phyloP scores from a whole-genome alignment of 2,329 filamentous ascomycete genomes.

The Beauveria medogensis region DNA sequence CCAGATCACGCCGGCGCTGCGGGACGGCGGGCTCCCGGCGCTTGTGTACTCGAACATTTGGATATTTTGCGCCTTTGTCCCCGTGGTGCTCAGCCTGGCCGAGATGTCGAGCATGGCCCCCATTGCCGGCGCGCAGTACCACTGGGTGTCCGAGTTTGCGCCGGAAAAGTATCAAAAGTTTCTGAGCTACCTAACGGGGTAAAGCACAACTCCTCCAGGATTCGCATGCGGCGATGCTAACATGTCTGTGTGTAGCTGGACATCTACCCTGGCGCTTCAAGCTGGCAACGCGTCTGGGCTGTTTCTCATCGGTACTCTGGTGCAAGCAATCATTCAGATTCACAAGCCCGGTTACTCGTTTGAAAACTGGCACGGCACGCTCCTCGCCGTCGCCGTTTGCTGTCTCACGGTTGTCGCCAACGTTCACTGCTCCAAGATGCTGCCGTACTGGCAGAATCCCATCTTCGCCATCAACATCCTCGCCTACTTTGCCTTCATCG shows the following conservation, averaged over 20 bases:
- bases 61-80: conserved; percentile 5
- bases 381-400: conserved; percentile 11
- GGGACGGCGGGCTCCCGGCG: conserved; percentile 1
- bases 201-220: not conserved
- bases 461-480: conserved; percentile 13
- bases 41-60: conserved; percentile 9
- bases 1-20: conserved; percentile 9
- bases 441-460: conserved; percentile 14
- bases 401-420: conserved; percentile 6
- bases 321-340: conserved; percentile 13
- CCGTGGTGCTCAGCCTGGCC: conserved; percentile 9
- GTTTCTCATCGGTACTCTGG: conserved; percentile 12
- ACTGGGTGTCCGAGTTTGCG: conserved; percentile 11
- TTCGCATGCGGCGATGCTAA: too few species aligned
- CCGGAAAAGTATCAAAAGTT: conserved; percentile 11
- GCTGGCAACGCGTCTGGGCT: conserved; percentile 13
- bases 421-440: conserved; percentile 7
- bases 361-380: conserved; percentile 12
- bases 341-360: conserved; percentile 7
- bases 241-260: conserved; percentile 5
- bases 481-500: conserved; percentile 12
- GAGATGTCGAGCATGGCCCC: conserved; percentile 10
- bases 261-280: conserved; percentile 13
- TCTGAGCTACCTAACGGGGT: conserved; percentile 11
- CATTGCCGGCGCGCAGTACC: conserved; percentile 10